Conservation (phyloP, 495 filamentous ascomycete genomes). For the Neurospora tetrasperma region DNA sequence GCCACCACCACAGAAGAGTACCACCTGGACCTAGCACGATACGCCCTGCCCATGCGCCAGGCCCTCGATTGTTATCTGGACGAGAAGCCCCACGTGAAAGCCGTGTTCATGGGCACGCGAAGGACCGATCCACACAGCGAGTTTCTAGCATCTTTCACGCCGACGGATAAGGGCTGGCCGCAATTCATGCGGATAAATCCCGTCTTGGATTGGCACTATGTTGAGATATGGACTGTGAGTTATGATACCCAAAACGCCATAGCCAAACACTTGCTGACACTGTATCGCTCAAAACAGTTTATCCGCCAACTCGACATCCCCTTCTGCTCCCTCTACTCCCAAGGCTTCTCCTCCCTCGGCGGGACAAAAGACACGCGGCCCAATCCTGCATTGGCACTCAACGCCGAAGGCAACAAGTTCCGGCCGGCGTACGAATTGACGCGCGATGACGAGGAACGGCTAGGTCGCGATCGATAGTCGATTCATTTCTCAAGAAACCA, state of each 20-base stretch:
- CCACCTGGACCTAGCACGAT: slow-evolving; percentile 65
- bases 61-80: slow-evolving; percentile 70
- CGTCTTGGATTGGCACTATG: slow-evolving; percentile 95
- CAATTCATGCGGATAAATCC: slow-evolving; percentile 88
- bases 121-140: slow-evolving; percentile 87
- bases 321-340: slow-evolving; percentile 81
- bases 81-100: slow-evolving; percentile 52
- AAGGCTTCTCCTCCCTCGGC: slow-evolving; percentile 57
- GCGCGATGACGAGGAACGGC: slow-evolving; percentile 74
- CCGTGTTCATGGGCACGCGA: slow-evolving; percentile 86
- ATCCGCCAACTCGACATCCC: slow-evolving; percentile 65
- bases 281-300: slow-evolving; percentile 42
- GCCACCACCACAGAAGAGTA: slow-evolving; percentile 50
- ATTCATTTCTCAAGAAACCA: not conserved
- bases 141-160: slow-evolving; percentile 49
- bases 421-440: slow-evolving; percentile 79
- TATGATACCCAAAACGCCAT: not conserved
- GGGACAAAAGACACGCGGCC: slow-evolving; percentile 84
- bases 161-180: slow-evolving; percentile 85
- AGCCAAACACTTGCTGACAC: too few relatives aligned
- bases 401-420: slow-evolving; percentile 37
- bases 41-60: slow-evolving; percentile 64
- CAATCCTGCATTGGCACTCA: slow-evolving; percentile 62
- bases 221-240: slow-evolving; percentile 82
- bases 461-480: slow-evolving; percentile 53